Evolutionary conservation across 2,329 filamentous ascomycete genomes (phyloP).

Genomic region (Neocatenulostroma microsporum): DNA sequence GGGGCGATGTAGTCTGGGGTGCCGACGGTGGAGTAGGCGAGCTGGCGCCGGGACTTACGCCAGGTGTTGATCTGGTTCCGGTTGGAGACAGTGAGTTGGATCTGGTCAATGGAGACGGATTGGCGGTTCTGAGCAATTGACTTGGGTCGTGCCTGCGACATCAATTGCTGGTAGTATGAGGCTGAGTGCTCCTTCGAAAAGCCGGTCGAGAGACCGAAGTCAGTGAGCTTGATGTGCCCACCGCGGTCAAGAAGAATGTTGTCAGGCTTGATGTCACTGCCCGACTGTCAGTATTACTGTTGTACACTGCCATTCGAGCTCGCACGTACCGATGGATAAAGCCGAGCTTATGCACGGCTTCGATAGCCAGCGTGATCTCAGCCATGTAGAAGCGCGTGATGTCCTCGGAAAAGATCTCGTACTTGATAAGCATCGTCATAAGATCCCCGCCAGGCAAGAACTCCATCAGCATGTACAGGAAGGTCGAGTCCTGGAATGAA

Average conservation of each 20-base stretch:
- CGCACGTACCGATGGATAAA: constrained; percentile 82
- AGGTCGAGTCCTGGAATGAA: constrained; percentile 93
- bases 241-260: constrained; percentile 94
- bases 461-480: constrained; percentile 99
- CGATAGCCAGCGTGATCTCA: constrained; percentile 95
- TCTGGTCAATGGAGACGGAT: constrained; percentile 94
- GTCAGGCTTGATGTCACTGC: constrained; percentile 95
- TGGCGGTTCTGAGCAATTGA: constrained; percentile 61
- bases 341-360: constrained; percentile 93
- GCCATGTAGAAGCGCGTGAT: constrained; percentile 99
- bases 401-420: constrained; percentile 98
- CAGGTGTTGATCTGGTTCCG: constrained; percentile 97
- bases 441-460: constrained; percentile 95
- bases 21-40: constrained; percentile 97
- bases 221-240: constrained; percentile 95
- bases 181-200: constrained; percentile 98
- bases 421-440: constrained; percentile 99
- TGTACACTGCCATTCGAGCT: not conserved
- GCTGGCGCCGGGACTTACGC: constrained; percentile 87
- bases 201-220: constrained; percentile 94
- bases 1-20: constrained; percentile 98
- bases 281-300: constrained; percentile 1
- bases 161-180: constrained; percentile 93
- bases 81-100: constrained; percentile 96
- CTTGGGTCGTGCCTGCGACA: constrained; percentile 50